A percentile compares a stretch with the other conserved stretches of the same genome.
Conservation (phyloP, 2,329 filamentous ascomycete species). For the Sporothrix globosa region DNA sequence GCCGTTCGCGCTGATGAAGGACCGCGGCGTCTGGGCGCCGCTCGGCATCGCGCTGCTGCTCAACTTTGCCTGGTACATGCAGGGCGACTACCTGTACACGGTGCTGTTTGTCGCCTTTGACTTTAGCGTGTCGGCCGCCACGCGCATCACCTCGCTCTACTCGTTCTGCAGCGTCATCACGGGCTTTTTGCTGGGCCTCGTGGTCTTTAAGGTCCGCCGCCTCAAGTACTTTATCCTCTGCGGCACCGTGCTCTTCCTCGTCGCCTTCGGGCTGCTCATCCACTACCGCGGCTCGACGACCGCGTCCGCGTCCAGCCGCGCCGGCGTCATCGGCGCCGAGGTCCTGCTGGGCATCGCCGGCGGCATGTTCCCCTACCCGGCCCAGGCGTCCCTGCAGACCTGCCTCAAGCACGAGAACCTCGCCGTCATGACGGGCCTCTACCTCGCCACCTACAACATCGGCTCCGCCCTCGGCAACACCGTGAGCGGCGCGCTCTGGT, state of each 20-base stretch:
- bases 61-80: conserved; percentile 64
- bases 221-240: conserved; percentile 66
- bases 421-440: conserved; percentile 66
- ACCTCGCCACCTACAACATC: conserved; percentile 65
- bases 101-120: conserved; percentile 65
- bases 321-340: conserved; percentile 65
- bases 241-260: conserved; percentile 63
- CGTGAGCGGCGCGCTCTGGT: conserved; percentile 66
- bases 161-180: conserved; percentile 60
- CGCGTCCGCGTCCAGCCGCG: conserved; percentile 46
- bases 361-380: conserved; percentile 61
- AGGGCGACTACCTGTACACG: conserved; percentile 67
- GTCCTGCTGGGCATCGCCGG: conserved; percentile 65
- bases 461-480: conserved; percentile 63
- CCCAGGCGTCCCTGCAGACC: conserved; percentile 52
- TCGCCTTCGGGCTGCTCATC: conserved; percentile 68
- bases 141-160: conserved; percentile 64
- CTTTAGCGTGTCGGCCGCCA: conserved; percentile 59
- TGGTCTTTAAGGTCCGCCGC: conserved; percentile 61
- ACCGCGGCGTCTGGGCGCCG: conserved; percentile 66
- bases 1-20: conserved; percentile 63
- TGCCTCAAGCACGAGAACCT: conserved; percentile 55
- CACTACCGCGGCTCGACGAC: conserved; percentile 60
- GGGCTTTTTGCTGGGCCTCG: conserved; percentile 58
- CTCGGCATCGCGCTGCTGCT: conserved; percentile 61